Conservation (phyloP, 2,329 filamentous ascomycete species). For the Stemphylium vesicarium region DNA sequence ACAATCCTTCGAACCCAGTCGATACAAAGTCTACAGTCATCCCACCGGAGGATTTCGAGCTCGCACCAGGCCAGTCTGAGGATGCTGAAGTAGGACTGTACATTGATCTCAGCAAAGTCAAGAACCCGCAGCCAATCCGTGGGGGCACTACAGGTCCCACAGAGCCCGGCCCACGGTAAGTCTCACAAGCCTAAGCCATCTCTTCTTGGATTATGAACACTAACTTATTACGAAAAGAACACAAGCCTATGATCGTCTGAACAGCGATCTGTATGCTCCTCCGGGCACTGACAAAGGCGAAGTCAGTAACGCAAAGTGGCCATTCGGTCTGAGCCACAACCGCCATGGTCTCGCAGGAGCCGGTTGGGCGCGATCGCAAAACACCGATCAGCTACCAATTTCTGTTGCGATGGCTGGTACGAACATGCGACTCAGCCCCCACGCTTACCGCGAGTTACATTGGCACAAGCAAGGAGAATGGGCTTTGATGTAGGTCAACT, state of each 20-base stretch:
- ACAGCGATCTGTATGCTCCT: slow-evolving; percentile 49
- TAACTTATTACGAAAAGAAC: slow-evolving; percentile 1
- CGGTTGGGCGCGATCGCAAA: slow-evolving; percentile 53
- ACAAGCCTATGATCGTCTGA: slow-evolving; percentile 46
- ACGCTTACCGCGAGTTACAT: slow-evolving; percentile 68
- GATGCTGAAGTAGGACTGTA: slow-evolving; percentile 49
- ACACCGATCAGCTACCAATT: slow-evolving; percentile 46
- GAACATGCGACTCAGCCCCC: slow-evolving; percentile 50
- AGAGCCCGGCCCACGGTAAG: slow-evolving; percentile 47
- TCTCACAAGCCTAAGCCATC: neutral
- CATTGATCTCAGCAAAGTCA: slow-evolving; percentile 47
- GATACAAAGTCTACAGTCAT: slow-evolving; percentile 43
- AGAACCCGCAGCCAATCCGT: slow-evolving; percentile 52
- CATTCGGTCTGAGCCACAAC: slow-evolving; percentile 51
- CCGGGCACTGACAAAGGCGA: slow-evolving; percentile 50
- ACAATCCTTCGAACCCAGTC: slow-evolving; percentile 40
- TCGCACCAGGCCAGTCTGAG: slow-evolving; percentile 47
- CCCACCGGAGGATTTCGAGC: slow-evolving; percentile 44
- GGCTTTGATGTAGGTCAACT: slow-evolving; percentile 51
- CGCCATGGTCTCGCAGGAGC: slow-evolving; percentile 49
- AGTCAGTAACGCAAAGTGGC: slow-evolving; percentile 52
- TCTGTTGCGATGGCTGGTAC: slow-evolving; percentile 53
- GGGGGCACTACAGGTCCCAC: slow-evolving; percentile 48
- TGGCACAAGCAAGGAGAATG: slow-evolving; percentile 65
- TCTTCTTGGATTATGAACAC: neutral